A percentile compares a stretch with the other conserved stretches of the same genome.
Evolutionary conservation across 371 early-diverging fungal species (phyloP).

Genomic region (Sporodiniella umbellata): DNA sequence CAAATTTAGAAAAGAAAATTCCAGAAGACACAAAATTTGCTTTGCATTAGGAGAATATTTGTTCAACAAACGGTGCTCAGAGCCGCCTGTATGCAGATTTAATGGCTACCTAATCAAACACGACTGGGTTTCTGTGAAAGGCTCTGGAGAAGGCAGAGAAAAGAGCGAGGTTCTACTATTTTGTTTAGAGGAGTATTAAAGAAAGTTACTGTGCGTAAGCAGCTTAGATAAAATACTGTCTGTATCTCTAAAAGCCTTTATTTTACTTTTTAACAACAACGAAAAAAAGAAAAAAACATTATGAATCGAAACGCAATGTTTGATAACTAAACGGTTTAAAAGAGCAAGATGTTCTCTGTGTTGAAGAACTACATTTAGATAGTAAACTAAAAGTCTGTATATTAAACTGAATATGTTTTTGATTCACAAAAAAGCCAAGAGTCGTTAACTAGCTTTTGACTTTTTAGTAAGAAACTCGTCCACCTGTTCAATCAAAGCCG

Average conservation of each 20-base stretch:
- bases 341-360: too few species aligned
- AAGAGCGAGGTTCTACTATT: constrained; percentile 26
- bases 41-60: constrained; percentile 25
- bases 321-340: too few species aligned
- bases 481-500: constrained; percentile 46
- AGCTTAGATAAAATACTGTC: too few species aligned
- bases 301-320: too few species aligned
- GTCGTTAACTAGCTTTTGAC: background rate
- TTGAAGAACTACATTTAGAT: too few species aligned
- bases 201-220: too few species aligned
- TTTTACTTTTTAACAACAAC: too few species aligned
- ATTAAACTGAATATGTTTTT: too few species aligned
- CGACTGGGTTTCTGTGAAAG: constrained; percentile 24
- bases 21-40: constrained; percentile 19
- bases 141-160: constrained; percentile 24
- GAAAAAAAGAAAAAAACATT: too few species aligned
- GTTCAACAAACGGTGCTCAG: constrained; percentile 2
- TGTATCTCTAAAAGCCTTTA: too few species aligned
- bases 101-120: constrained; percentile 21
- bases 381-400: too few species aligned
- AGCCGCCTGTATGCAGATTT: constrained; percentile 17
- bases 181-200: background rate
- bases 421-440: background rate
- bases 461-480: constrained; percentile 10
- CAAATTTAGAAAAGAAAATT: constrained; percentile 18